Base-by-base conservation (phyloP, 257 asterid species). In the Gentiana macrophylla region DNA sequence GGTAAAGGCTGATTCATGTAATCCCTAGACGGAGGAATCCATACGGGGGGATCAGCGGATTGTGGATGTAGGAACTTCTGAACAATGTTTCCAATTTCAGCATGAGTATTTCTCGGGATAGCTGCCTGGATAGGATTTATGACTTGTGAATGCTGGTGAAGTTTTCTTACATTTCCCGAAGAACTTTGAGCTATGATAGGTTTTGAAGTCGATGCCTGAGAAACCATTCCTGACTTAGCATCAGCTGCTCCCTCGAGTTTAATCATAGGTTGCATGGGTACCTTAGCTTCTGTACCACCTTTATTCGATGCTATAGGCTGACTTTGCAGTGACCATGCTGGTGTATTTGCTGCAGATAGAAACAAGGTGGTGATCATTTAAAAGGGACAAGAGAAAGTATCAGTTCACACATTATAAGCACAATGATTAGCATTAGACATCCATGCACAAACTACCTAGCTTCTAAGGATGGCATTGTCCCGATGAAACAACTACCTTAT, bases 21-120 rank as follows among this genome's bases (percentile, higher is more conserved):
- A 62, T 89, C 94, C 79, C 86, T 73, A n/a, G 97, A 85, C 33
- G 97, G 95, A 44, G 89, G 84, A 70, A 71, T 82, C 97, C 99
- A 88, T 37, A 66, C 64, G 55, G 79, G 89, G 47, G 65, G 75
- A 67, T 89, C 83, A n/a, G 77, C 66, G 62, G 55, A 75, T 50
- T 46, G 74, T 12, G 85, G 86, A 35, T 72, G 91, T 55, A 88
- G 64, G 34, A 88, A 54, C 73, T 84, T 83, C 77, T 88, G 94
- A 67, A 92, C 77, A 71, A 77, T 62, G 74, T 92, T 88, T 65
- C 81, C 73, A 62, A 86, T 72, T 66, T 92, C 97, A 64, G 86
- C 60, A 72, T 92, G 99, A n/a, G 76, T 55, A 68, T 65, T 79
- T 61, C 78, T 81, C 59, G 59, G 32, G 15, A 70, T 59, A 58